phyloP scores from a whole-genome alignment of 306 rosid genomes.

The Abrus precatorius region DNA sequence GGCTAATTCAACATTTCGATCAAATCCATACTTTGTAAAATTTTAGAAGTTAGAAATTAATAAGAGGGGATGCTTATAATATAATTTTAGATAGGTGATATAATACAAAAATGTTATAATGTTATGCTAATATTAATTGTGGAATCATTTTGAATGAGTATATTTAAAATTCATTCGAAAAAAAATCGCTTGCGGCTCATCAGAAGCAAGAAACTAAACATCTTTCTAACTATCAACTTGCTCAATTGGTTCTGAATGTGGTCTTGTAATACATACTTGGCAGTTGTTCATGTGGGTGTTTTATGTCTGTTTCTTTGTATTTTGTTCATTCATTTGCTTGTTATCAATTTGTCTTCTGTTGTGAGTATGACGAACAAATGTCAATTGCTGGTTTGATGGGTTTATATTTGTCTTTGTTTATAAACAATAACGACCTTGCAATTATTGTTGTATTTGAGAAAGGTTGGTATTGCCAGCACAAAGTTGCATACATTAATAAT shows the following conservation, averaged over 20 bases:
- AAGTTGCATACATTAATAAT: slow-evolving; percentile 26
- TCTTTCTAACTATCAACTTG: too few relatives aligned
- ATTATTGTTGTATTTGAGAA: slow-evolving; percentile 11
- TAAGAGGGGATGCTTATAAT: too few relatives aligned
- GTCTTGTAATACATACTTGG: too few relatives aligned
- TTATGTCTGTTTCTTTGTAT: not conserved
- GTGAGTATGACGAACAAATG: not conserved
- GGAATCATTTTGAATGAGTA: too few relatives aligned
- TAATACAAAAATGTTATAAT: too few relatives aligned
- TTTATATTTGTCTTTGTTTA: slow-evolving; percentile 6
- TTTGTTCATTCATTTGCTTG: not conserved
- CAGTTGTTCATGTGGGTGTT: not conserved
- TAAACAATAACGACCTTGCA: not conserved
- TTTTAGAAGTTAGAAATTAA: too few relatives aligned
- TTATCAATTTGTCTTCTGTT: not conserved
- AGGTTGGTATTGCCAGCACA: slow-evolving; percentile 44
- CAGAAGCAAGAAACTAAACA: too few relatives aligned
- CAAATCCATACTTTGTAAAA: not conserved
- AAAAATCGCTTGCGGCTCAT: too few relatives aligned
- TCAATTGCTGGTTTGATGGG: slow-evolving; percentile 2
- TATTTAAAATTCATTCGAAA: too few relatives aligned
- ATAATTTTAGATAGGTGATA: too few relatives aligned
- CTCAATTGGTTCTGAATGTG: too few relatives aligned
- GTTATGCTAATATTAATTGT: too few relatives aligned
- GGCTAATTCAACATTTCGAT: not conserved